A percentile compares a stretch with the other conserved stretches of the same genome.
phyloP scores from a whole-genome alignment of 2,329 filamentous ascomycete species.

The Beauveria varroae region DNA sequence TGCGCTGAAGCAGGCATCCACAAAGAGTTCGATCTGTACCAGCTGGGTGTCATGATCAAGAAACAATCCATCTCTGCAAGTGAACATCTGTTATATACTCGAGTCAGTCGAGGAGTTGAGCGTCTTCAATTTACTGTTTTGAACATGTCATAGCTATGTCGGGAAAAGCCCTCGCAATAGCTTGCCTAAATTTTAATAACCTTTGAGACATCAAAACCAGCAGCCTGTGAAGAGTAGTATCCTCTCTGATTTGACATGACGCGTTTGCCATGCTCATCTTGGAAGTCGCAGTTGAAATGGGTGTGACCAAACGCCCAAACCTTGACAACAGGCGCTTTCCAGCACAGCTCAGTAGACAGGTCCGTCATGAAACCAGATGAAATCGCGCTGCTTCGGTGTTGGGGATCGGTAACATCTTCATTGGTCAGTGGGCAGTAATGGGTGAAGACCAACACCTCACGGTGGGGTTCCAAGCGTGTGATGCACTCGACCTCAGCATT shows the following conservation, averaged over 20 bases:
- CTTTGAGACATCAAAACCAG: background rate
- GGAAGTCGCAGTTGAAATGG: constrained; percentile 36
- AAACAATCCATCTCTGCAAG: too few species aligned
- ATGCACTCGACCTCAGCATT: constrained; percentile 16
- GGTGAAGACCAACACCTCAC: constrained; percentile 28
- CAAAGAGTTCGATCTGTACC: background rate
- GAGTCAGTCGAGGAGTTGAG: background rate
- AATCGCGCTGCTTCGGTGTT: constrained; percentile 17
- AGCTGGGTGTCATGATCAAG: background rate
- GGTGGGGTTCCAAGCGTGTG: constrained; percentile 13
- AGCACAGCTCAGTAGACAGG: constrained; percentile 29
- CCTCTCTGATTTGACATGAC: constrained; percentile 29
- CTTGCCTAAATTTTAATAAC: background rate
- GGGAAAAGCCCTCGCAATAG: background rate
- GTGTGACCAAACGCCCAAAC: constrained; percentile 43
- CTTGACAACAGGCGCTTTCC: constrained; percentile 27
- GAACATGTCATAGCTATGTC: background rate
- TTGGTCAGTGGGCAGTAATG: constrained; percentile 29
- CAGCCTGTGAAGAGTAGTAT: constrained; percentile 10
- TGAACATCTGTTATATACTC: too few species aligned
- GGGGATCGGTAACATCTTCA: constrained; percentile 22
- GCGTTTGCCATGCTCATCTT: constrained; percentile 17
- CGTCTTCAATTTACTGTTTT: background rate
- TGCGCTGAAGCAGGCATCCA: too few species aligned
- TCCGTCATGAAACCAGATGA: constrained; percentile 33